Evolutionary conservation across 257 asterid species (phyloP).

Genomic region (Avicennia marina): DNA sequence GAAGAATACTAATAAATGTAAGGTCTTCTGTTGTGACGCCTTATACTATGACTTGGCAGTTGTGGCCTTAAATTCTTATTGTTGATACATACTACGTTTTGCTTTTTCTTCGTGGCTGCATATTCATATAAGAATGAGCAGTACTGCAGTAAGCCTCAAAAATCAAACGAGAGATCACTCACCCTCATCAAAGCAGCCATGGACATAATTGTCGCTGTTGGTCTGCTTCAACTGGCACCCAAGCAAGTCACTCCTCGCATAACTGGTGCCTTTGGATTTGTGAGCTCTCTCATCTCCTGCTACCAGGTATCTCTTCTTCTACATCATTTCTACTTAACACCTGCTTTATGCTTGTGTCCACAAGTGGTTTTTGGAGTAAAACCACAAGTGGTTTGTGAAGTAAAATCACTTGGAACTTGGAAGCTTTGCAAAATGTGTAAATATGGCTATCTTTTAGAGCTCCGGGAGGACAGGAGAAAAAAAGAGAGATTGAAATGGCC

Average conservation of each 20-base stretch:
- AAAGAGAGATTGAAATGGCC: too few relatives aligned
- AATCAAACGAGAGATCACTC: slow-evolving; percentile 74
- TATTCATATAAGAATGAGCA: slow-evolving; percentile 54
- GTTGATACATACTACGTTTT: background rate
- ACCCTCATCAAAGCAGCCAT: slow-evolving; percentile 78
- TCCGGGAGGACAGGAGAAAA: too few relatives aligned
- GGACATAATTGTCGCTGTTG: slow-evolving; percentile 88
- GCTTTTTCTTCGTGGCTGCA: slow-evolving; percentile 13
- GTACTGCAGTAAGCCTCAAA: slow-evolving; percentile 52
- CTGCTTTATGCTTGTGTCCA: too few relatives aligned
- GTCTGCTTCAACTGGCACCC: slow-evolving; percentile 91
- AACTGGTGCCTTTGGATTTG: slow-evolving; percentile 86
- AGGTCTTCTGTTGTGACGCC: slow-evolving; percentile 39
- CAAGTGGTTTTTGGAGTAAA: too few relatives aligned
- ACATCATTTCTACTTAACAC: background rate
- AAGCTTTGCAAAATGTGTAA: too few relatives aligned
- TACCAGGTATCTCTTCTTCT: slow-evolving; percentile 61
- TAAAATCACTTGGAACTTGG: too few relatives aligned
- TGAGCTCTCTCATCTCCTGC: slow-evolving; percentile 90
- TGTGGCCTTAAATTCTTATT: background rate
- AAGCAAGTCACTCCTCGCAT: slow-evolving; percentile 95
- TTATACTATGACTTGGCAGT: slow-evolving; percentile 10
- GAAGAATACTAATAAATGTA: slow-evolving; percentile 51
- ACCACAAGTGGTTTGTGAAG: too few relatives aligned
- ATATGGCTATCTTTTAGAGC: too few relatives aligned